phyloP scores from a whole-genome alignment of 2,329 filamentous ascomycete genomes.

The Sporothrix brunneoviolacea region DNA sequence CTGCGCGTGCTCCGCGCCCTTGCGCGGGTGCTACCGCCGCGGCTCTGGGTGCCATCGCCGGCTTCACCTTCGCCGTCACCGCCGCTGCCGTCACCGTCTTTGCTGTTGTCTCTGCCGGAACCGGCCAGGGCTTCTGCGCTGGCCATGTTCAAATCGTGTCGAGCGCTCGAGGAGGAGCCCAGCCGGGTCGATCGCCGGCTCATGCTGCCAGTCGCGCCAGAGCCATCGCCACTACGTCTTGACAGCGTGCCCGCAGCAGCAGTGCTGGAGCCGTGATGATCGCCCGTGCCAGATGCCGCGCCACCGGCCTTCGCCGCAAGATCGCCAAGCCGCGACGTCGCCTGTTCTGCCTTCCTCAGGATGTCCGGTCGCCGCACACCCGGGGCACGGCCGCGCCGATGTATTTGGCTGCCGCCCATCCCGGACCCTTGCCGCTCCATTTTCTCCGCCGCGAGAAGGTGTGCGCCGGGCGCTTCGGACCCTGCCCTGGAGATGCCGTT shows the following conservation, averaged over 20 bases:
- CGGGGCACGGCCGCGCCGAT: constrained; percentile 32
- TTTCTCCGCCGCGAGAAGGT: constrained; percentile 23
- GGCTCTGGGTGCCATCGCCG: constrained; percentile 24
- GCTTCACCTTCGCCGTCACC: constrained; percentile 30
- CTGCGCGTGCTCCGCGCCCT: constrained; percentile 23
- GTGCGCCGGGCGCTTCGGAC: constrained; percentile 19
- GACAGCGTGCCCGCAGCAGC: constrained; percentile 5
- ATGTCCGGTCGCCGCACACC: constrained; percentile 52
- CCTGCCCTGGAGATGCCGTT: constrained; percentile 15
- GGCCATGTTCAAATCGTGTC: constrained; percentile 29
- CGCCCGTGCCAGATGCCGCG: constrained; percentile 17
- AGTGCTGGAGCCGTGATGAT: neutral
- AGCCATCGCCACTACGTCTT: constrained; percentile 10
- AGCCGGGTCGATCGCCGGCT: constrained; percentile 32
- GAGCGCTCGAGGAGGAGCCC: constrained; percentile 46
- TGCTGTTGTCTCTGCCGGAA: constrained; percentile 23
- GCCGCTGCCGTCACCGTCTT: constrained; percentile 31
- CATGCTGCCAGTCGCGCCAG: neutral
- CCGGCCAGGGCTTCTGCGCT: constrained; percentile 20
- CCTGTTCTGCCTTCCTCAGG: constrained; percentile 55
- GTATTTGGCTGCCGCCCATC: constrained; percentile 28
- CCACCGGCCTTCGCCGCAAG: constrained; percentile 33
- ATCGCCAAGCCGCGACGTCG: constrained; percentile 44
- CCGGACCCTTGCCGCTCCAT: constrained; percentile 32
- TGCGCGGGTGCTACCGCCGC: constrained; percentile 30